A percentile compares a stretch with the other conserved stretches of the same genome.
Conservation (phyloP, 768 basidiomycete species). For the Chiua virens region DNA sequence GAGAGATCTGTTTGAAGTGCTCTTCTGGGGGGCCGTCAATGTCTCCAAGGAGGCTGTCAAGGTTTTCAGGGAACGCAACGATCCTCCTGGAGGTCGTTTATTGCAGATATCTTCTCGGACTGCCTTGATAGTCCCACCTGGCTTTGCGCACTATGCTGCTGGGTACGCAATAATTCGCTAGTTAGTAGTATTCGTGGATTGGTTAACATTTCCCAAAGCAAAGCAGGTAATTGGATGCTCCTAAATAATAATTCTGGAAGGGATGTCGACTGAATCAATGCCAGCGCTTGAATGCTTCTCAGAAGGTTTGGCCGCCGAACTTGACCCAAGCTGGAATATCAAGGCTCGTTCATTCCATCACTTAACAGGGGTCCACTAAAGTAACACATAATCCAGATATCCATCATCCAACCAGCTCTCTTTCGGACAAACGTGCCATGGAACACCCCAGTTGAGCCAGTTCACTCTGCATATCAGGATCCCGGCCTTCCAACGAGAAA, state of each 20-base stretch:
- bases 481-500: conserved; percentile 16
- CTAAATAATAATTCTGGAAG: not conserved
- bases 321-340: conserved; percentile 49
- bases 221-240: conserved; percentile 22
- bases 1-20: conserved; percentile 38
- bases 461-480: conserved; percentile 22
- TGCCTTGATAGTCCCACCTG: conserved; percentile 21
- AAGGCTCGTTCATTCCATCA: conserved; percentile 31
- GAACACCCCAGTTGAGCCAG: conserved; percentile 4
- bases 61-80: conserved; percentile 39
- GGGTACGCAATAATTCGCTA: conserved; percentile 14
- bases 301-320: conserved; percentile 38
- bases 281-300: conserved; percentile 40
- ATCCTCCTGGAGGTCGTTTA: conserved; percentile 39
- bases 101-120: conserved; percentile 36
- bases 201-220: conserved; percentile 14
- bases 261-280: not conserved
- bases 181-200: no score
- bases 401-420: conserved; percentile 23
- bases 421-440: conserved; percentile 15
- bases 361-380: not conserved
- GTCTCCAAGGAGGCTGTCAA: conserved; percentile 33
- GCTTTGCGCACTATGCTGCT: conserved; percentile 23
- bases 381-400: conserved; percentile 15
- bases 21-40: conserved; percentile 39